Evolutionary conservation across 257 asterid species (phyloP).

Genomic region (Haberlea rhodopensis): DNA sequence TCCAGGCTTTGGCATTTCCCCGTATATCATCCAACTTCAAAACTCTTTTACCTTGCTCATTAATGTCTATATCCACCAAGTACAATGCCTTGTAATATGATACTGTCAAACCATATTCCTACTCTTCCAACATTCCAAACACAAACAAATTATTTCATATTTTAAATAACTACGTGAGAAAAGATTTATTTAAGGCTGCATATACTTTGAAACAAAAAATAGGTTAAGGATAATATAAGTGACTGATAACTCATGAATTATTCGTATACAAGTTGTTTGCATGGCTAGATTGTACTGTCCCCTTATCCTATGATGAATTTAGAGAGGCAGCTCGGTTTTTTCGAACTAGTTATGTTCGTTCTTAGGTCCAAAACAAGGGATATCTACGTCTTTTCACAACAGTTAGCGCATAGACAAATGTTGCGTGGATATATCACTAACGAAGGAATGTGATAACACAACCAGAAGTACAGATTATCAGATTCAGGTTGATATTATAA

Average conservation of each 20-base stretch:
- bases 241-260: not conserved
- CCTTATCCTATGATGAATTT: not conserved
- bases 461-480: no score
- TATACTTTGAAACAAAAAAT: no score
- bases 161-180: no score
- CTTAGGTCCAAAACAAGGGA: not conserved
- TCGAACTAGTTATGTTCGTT: not conserved
- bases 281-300: not conserved
- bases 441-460: no score
- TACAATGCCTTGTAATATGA: conserved; percentile 88
- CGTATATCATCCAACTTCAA: conserved; percentile 76
- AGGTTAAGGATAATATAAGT: not conserved
- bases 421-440: not conserved
- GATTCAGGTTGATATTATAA: no score
- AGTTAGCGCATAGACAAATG: not conserved
- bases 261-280: not conserved
- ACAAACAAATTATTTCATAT: not conserved
- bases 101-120: conserved; percentile 79
- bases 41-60: conserved; percentile 68
- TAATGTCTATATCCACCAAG: conserved; percentile 72
- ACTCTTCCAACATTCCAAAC: conserved; percentile 11
- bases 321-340: not conserved
- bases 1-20: conserved; percentile 81
- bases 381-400: no score
- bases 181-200: no score